phyloP scores from a whole-genome alignment of 164 flowering plant species.

The Annona cherimola region DNA sequence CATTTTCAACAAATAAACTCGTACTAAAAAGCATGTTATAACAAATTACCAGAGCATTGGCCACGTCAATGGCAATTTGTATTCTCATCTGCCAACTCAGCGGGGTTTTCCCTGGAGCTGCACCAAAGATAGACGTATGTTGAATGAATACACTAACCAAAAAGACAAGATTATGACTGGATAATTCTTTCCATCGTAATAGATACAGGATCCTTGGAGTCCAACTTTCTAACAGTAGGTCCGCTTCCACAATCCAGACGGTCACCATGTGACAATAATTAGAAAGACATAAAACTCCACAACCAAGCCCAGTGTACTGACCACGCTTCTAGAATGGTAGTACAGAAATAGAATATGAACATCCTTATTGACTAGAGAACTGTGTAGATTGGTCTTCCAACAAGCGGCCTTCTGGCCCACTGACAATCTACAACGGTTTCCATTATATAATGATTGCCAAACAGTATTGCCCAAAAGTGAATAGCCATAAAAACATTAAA shows the following conservation, averaged over 20 bases:
- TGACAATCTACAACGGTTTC: neutral
- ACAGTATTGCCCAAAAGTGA: neutral
- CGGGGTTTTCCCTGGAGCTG: slow-evolving; percentile 65
- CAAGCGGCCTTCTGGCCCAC: neutral
- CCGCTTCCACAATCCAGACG: neutral
- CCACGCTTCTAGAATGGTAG: neutral
- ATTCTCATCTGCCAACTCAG: slow-evolving; percentile 80
- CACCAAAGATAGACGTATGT: slow-evolving; percentile 14
- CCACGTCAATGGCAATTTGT: slow-evolving; percentile 93
- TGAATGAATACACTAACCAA: neutral
- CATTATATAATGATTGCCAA: neutral
- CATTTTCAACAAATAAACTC: neutral
- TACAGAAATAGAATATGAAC: neutral
- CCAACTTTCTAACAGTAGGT: neutral
- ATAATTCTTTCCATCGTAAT: neutral
- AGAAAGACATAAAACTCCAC: neutral
- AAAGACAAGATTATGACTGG: neutral
- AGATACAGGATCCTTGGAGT: neutral
- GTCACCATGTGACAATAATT: neutral
- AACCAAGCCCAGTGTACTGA: neutral
- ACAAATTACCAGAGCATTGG: slow-evolving; percentile 87
- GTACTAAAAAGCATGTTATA: neutral
- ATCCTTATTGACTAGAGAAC: neutral
- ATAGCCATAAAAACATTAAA: neutral
- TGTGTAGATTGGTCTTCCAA: neutral